Base-by-base conservation (phyloP, 768 basidiomycete species). In the Tremella fuciformis region DNA sequence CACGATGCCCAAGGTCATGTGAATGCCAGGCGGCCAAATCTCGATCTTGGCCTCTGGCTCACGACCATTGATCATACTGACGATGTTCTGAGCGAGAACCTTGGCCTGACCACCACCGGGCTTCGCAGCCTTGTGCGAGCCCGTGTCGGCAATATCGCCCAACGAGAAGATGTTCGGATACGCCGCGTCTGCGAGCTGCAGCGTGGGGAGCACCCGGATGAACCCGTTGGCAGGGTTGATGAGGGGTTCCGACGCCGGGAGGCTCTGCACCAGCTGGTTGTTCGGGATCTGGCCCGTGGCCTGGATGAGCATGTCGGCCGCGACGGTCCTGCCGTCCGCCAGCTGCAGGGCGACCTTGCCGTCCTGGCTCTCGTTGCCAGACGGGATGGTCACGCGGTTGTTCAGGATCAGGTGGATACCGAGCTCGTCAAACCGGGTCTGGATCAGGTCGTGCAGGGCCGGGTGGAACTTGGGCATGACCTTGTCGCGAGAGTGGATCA, bases 71-170 rank as follows among this genome's bases (percentile, higher is more conserved):
- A 50, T 18, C 48, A 50, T 18, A 21, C 48, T 21, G n/a, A 53
- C 51, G 26, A 53, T 21, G 51, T 53, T 53, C 24, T 19, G 18
- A 18, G 51, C 51, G 26, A 53, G 18, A 18, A 53, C 34, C 13
- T 37, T 37, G 16, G 51, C 51, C 34, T 53, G 51, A 9, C 19
- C 51, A 4, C 22, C 34, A 18, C 51, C 51, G 26, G 51, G 24
- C 15, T 37, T 24, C 25, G 51, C 51, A 18, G 34, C 34, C 34
- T 53, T 53, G 8, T 24, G 51, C 15, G 24, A 25, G 34, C 51
- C 51, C 26, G 51, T 37, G n/a, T 53, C 51, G 9, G 51, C 51
- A 18, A 53, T 37, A 21, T 53, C 51, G 6, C 51, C 51, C 26
- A 53, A 29, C 24, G 51, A 25, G 51, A 53, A 53, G 13, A 53